phyloP scores from a whole-genome alignment of 768 basidiomycete genomes.

The Baorangia bicolor region DNA sequence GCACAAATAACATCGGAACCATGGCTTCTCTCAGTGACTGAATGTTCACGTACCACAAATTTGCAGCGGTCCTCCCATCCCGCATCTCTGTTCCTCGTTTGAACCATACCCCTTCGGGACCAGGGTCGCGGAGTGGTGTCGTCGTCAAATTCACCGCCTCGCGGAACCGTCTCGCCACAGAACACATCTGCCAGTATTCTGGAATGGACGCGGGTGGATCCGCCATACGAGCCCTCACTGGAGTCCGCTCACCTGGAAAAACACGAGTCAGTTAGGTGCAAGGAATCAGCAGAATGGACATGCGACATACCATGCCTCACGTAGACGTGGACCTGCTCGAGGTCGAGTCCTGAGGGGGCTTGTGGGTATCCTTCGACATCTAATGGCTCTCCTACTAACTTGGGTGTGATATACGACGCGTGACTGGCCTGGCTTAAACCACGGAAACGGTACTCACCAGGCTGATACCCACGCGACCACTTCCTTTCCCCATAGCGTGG shows the following conservation, averaged over 20 bases:
- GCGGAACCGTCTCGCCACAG: constrained; percentile 49
- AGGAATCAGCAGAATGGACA: background rate
- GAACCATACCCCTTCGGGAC: constrained; percentile 34
- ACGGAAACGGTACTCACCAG: constrained; percentile 12
- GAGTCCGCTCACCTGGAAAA: constrained; percentile 67
- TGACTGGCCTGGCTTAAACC: background rate
- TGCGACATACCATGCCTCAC: constrained; percentile 64
- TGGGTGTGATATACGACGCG: background rate
- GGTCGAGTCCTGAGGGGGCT: constrained; percentile 51
- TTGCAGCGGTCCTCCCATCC: constrained; percentile 53
- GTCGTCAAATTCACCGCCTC: constrained; percentile 39
- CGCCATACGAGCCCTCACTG: constrained; percentile 66
- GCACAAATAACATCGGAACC: background rate
- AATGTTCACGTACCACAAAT: constrained; percentile 55
- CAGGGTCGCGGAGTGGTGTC: constrained; percentile 4
- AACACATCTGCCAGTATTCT: constrained; percentile 68
- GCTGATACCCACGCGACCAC: background rate
- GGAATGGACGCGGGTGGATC: constrained; percentile 64
- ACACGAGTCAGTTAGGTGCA: background rate
- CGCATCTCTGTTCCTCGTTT: constrained; percentile 53
- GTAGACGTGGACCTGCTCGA: constrained; percentile 75
- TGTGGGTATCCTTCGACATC: constrained; percentile 62
- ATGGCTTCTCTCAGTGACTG: background rate
- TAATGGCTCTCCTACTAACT: constrained; percentile 44
- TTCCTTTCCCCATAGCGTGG: background rate